Evolutionary conservation across 805 yeast genomes (phyloP).

Genomic region (Yarrowia sp.): DNA sequence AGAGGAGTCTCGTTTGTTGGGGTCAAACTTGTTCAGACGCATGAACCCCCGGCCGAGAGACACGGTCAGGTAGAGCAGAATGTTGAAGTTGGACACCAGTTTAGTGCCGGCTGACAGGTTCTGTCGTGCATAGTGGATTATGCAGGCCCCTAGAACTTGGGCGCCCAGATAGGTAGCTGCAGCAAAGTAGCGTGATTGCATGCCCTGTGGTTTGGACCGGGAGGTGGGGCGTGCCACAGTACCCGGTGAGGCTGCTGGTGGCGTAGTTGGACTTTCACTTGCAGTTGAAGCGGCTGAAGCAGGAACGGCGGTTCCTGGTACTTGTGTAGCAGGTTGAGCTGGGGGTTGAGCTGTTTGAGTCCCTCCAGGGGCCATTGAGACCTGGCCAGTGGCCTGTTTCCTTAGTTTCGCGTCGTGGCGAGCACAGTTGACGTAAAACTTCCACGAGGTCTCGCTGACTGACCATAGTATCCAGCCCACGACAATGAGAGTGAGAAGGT

Average conservation of each 20-base stretch:
- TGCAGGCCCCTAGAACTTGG: slow-evolving; percentile 43
- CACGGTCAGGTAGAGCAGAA: slow-evolving; percentile 42
- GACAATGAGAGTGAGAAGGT: slow-evolving; percentile 42
- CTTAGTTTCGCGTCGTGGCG: slow-evolving; percentile 22
- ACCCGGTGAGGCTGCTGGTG: background rate
- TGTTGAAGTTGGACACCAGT: slow-evolving; percentile 43
- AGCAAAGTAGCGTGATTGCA: slow-evolving; percentile 25
- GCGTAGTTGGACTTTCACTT: slow-evolving; percentile 8
- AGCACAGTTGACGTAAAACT: slow-evolving; percentile 40
- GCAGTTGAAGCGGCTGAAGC: slow-evolving; percentile 1
- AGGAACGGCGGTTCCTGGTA: background rate
- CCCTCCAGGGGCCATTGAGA: background rate
- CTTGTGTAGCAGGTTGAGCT: slow-evolving; percentile 14
- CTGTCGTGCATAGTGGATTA: slow-evolving; percentile 41
- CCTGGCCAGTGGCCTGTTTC: background rate
- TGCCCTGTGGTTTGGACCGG: background rate
- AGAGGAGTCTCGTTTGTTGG: slow-evolving; percentile 4
- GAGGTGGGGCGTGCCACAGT: slow-evolving; percentile 4
- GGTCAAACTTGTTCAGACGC: slow-evolving; percentile 38
- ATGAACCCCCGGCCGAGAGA: slow-evolving; percentile 42
- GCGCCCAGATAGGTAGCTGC: slow-evolving; percentile 40
- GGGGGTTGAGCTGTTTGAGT: background rate
- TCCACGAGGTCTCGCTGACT: slow-evolving; percentile 44
- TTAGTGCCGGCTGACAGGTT: slow-evolving; percentile 42
- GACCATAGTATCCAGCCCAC: slow-evolving; percentile 44